Base-by-base conservation (phyloP, 1,284 basidiomycete species). In the Ustilago shanxiensis region DNA sequence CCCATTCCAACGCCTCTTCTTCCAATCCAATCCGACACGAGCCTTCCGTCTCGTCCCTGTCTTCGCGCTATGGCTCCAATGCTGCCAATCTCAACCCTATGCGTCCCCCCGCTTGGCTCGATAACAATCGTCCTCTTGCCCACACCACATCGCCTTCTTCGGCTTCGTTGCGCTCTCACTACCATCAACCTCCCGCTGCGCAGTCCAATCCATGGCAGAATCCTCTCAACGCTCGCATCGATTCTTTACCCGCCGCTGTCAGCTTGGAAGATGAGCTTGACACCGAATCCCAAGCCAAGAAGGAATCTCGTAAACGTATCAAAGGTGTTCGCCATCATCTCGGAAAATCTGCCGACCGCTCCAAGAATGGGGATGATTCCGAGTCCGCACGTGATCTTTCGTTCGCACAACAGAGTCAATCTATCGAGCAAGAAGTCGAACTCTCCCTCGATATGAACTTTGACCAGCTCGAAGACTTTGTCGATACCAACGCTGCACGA, bases 401-500 rank as follows among this genome's bases (percentile, higher is more conserved):
- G 52, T 31, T 66, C 24, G 50, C 66, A 10, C 61, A 39, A 7
- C 72, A 67, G 52, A 72, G 68, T 50, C 73, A 71, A 8, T 76
- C 73, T 4, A 51, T 75, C 50, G 64, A 79, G 31, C 69, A 69
- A 59, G 68, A 79, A 59, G 73, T 75, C 37, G 77, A 77, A 29
- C 61, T 77, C 5, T 77, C 88, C 22, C 89, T 95, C 41, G 93
- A 95, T 86, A 92, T 91, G 55, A 91, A 95, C 77, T 88, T 95
- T 47, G 90, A 92, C 33, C 88, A 91, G 66, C 93, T 97, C 89
- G 92, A 93, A 54, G 94, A 93, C 31, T 93, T 96, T 83, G 88
- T 96, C 75, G 89, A 94, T 85, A 86, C 72, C 49, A 73, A 66
- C n/a, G 62, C 70, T 1, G 66, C 63, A 2, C 74, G 80, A n/a